A percentile compares a stretch with the other conserved stretches of the same genome.
phyloP scores from a whole-genome alignment of 768 basidiomycete genomes.

The Dacryopinax spathularia region DNA sequence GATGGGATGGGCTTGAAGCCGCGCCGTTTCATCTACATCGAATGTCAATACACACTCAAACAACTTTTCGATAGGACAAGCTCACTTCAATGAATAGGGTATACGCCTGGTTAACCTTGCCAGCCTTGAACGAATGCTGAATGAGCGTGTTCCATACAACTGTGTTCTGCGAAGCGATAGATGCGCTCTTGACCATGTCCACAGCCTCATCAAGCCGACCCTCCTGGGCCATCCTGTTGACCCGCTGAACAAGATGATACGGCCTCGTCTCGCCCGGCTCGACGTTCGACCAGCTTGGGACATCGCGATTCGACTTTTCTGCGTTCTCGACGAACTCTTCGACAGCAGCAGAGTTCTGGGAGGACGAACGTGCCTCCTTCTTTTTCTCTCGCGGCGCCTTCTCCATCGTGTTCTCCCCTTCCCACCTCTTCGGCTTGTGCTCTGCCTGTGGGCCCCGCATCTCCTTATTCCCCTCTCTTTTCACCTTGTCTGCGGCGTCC shows the following conservation, averaged over 20 bases:
- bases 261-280: too few relatives aligned
- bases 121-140: slow-evolving; percentile 42
- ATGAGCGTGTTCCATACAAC: slow-evolving; percentile 72
- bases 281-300: too few relatives aligned
- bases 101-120: slow-evolving; percentile 45
- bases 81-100: slow-evolving; percentile 56
- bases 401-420: too few relatives aligned
- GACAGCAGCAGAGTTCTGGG: too few relatives aligned
- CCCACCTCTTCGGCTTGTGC: too few relatives aligned
- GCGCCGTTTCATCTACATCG: slow-evolving; percentile 63
- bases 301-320: too few relatives aligned
- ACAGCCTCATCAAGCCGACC: slow-evolving; percentile 51
- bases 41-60: background rate
- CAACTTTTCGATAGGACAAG: background rate
- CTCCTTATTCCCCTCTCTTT: too few relatives aligned
- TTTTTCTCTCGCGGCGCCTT: too few relatives aligned
- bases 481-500: too few relatives aligned
- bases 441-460: too few relatives aligned
- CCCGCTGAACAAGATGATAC: slow-evolving; percentile 11
- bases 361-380: too few relatives aligned
- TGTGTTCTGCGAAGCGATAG: slow-evolving; percentile 59
- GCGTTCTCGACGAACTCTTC: too few relatives aligned
- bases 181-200: slow-evolving; percentile 48
- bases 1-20: slow-evolving; percentile 53
- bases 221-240: slow-evolving; percentile 33